These are phyloP conservation scores for Xylariomycetidae sp. DNA, from an alignment of 2,329 filamentous ascomycete genomes.

Conservation along the genomic window DNA sequence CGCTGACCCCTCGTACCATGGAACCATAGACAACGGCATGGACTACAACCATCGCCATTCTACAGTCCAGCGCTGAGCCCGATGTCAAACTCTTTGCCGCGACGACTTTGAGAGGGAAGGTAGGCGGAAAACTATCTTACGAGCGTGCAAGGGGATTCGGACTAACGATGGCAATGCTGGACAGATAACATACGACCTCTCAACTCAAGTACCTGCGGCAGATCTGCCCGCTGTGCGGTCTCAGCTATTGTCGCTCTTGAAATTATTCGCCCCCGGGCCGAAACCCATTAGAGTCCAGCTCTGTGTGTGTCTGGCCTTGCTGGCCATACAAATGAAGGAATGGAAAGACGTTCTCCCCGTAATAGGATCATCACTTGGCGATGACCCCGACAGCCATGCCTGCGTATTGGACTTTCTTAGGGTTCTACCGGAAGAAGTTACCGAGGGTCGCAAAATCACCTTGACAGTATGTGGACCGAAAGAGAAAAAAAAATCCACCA, in stretches of 20 bases:
- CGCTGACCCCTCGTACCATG: slow-evolving; percentile 3
- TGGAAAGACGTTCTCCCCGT: slow-evolving; percentile 91
- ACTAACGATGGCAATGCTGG: slow-evolving; percentile 12
- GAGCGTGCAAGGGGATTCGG: slow-evolving; percentile 3
- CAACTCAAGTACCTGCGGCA: slow-evolving; percentile 72
- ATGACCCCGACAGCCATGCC: slow-evolving; percentile 71
- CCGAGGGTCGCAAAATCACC: slow-evolving; percentile 98
- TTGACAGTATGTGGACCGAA: slow-evolving; percentile 86
- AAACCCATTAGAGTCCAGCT: slow-evolving; percentile 85
- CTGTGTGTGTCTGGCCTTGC: slow-evolving; percentile 87
- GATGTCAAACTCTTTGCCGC: slow-evolving; percentile 94
- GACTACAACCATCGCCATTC: slow-evolving; percentile 79
- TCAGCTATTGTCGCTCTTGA: slow-evolving; percentile 77
- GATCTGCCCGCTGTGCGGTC: slow-evolving; percentile 74
- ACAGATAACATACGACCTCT: slow-evolving; percentile 93
- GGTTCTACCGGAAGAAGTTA: slow-evolving; percentile 97
- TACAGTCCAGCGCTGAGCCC: slow-evolving; percentile 75
- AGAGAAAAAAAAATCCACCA: too few relatives aligned
- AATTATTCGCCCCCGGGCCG: slow-evolving; percentile 75
- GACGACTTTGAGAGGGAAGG: slow-evolving; percentile 97
- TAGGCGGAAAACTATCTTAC: slow-evolving; percentile 36
- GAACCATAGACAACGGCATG: slow-evolving; percentile 81
- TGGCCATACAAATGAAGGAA: slow-evolving; percentile 92
- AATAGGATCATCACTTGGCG: slow-evolving; percentile 74
- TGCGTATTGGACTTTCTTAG: slow-evolving; percentile 94